Evolutionary conservation across 768 basidiomycete species (phyloP), one percentile per base, ranked within the genome.

Genomic region (Mycena floridula): DNA sequence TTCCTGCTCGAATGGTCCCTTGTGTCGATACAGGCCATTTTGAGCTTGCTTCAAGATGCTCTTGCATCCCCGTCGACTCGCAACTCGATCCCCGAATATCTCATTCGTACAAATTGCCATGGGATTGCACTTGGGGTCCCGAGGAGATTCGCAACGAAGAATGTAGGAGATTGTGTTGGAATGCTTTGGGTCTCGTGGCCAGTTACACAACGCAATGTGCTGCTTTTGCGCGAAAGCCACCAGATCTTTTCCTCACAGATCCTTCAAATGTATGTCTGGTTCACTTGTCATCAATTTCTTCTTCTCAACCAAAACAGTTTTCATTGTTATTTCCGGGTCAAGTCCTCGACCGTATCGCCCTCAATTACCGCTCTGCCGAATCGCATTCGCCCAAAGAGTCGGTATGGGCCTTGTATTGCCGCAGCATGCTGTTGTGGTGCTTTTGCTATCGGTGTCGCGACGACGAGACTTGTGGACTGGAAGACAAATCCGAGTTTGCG

Each of bases 371-470:
- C 32, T 62, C 66, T 20, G 63, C 63, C 43, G 65, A 69, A 44
- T 62, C 65, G 25, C 71, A 70, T 25, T 81, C 81, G 15, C 72
- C 81, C 13, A 89, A 88, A 57, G 84, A 89, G 49, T 81, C 82
- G 13, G 72, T 90, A 2, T 89, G 87, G 87, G 87, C 85, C 0
- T 66, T 90, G 22, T 87, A 87, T 54, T 88, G 85, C 61, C 79
- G 88, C 25, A 79, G 79, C 57, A 85, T 89, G 82, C 72, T 90
- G 8, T 67, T 89, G 3, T 90, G 86, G 85, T 84, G 77, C 53
- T 82, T 80, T 55, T 81, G 78, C 50, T 70, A 72, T 39, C 76
- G 77, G 3, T 64, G 81, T 22, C 58, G 74, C 40, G 65, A 68
- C 44, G 67, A 68, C 11, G 24, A 48, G 22, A 23, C 26, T 7